A percentile compares a stretch with the other conserved stretches of the same genome.
Conservation (phyloP, 306 rosid genomes). For the Castanopsis chinensis region DNA sequence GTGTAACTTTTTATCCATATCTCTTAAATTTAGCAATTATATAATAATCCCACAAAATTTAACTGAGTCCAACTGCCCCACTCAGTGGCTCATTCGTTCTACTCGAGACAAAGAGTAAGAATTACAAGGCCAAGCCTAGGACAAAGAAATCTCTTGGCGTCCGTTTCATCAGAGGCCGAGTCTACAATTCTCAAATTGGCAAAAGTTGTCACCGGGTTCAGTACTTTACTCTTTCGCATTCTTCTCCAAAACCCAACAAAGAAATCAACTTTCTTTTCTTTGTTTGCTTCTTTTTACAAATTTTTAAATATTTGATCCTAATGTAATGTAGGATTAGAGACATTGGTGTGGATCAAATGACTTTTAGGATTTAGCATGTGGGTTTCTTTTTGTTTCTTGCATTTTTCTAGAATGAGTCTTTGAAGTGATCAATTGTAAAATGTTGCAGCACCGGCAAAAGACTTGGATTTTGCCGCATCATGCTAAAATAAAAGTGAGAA, state of each 20-base stretch:
- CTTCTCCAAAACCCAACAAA: background rate
- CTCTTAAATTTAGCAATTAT: too few relatives aligned
- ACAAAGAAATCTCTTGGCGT: slow-evolving; percentile 37
- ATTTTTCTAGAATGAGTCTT: background rate
- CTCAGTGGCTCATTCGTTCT: too few relatives aligned
- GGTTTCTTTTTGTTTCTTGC: too few relatives aligned
- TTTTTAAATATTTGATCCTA: background rate
- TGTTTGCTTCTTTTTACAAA: background rate
- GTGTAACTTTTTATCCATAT: too few relatives aligned
- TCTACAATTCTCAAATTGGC: slow-evolving; percentile 53
- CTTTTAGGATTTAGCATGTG: too few relatives aligned
- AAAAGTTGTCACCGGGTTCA: slow-evolving; percentile 65
- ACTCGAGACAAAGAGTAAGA: too few relatives aligned
- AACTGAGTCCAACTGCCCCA: too few relatives aligned
- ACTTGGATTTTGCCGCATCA: slow-evolving; percentile 50
- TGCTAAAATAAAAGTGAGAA: slow-evolving; percentile 42
- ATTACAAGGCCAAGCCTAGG: too few relatives aligned
- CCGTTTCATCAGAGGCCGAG: slow-evolving; percentile 40
- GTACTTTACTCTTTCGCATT: background rate
- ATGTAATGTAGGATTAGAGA: too few relatives aligned
- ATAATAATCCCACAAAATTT: too few relatives aligned
- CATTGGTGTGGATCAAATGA: too few relatives aligned
- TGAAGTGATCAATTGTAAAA: too few relatives aligned
- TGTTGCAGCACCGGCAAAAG: slow-evolving; percentile 64
- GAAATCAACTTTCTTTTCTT: background rate